A percentile compares a stretch with the other conserved stretches of the same genome.
Evolutionary conservation across 768 basidiomycete genomes (phyloP).

Genomic region (Tylopilus felleus): DNA sequence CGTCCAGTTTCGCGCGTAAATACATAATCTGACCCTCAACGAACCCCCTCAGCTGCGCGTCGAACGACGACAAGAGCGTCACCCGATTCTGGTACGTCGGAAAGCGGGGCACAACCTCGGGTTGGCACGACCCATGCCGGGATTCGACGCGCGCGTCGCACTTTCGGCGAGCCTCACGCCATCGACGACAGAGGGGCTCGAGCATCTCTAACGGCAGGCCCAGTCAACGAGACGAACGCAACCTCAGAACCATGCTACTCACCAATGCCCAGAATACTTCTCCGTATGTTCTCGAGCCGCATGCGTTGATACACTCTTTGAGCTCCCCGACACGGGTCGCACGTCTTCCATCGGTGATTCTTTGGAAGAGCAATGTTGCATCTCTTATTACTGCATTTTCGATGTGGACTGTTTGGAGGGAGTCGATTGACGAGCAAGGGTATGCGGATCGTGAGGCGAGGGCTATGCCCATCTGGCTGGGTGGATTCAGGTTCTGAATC

Average conservation of each 20-base stretch:
- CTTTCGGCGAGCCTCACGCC: conserved; percentile 1
- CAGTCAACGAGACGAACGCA: conserved; percentile 18
- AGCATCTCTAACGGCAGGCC: conserved; percentile 1
- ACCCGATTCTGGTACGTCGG: conserved; percentile 20
- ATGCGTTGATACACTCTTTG: conserved; percentile 35
- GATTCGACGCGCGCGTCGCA: not conserved
- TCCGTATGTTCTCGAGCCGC: conserved; percentile 22
- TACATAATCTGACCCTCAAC: conserved; percentile 26
- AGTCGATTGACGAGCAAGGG: conserved; percentile 20
- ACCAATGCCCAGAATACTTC: conserved; percentile 5
- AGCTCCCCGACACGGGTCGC: conserved; percentile 39
- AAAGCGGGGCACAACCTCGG: conserved; percentile 13
- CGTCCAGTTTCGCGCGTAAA: conserved; percentile 15
- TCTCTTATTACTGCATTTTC: conserved; percentile 33
- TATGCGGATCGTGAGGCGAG: conserved; percentile 19
- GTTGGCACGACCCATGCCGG: too few species aligned
- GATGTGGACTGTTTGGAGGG: conserved; percentile 3
- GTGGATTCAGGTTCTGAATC: not conserved
- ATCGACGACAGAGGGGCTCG: not conserved
- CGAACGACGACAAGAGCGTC: conserved; percentile 14
- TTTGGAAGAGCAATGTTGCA: conserved; percentile 35
- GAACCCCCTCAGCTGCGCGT: conserved; percentile 16
- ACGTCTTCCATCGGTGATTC: conserved; percentile 41
- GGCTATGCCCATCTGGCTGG: not conserved
- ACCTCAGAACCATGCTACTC: not conserved